Percentiles rank a stretch among this genome's conserved stretches.
Evolutionary conservation across 2,329 filamentous ascomycete genomes (phyloP).

Genomic region (Alternaria triticina): DNA sequence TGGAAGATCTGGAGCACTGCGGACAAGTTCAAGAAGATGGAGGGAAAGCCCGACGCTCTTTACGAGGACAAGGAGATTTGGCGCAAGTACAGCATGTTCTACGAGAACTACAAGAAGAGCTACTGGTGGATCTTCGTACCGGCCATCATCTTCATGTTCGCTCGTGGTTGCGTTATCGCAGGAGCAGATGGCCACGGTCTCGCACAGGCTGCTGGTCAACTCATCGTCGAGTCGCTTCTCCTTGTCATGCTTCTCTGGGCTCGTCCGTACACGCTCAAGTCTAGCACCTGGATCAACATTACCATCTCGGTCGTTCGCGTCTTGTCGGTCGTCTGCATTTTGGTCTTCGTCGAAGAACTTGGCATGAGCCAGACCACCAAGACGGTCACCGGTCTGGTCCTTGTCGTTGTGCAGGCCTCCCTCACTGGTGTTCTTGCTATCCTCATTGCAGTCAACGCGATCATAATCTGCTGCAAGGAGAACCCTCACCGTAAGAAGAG

Average conservation of each 20-base stretch:
- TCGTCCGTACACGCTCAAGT: slow-evolving; percentile 84
- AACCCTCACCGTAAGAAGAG: slow-evolving; percentile 89
- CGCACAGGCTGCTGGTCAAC: slow-evolving; percentile 77
- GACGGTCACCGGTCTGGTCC: slow-evolving; percentile 89
- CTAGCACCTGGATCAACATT: slow-evolving; percentile 92
- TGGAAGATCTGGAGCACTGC: slow-evolving; percentile 83
- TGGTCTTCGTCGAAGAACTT: slow-evolving; percentile 93
- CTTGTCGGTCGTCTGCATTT: slow-evolving; percentile 83
- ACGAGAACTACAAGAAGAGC: slow-evolving; percentile 90
- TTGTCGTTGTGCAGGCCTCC: slow-evolving; percentile 88
- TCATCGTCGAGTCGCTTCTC: slow-evolving; percentile 82
- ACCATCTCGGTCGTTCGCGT: slow-evolving; percentile 88
- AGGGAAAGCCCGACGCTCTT: slow-evolving; percentile 75
- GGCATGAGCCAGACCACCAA: slow-evolving; percentile 89
- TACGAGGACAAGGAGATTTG: slow-evolving; percentile 91
- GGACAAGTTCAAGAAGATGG: slow-evolving; percentile 71
- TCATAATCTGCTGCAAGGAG: slow-evolving; percentile 80
- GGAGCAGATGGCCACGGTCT: slow-evolving; percentile 85
- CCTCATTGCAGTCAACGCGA: slow-evolving; percentile 85
- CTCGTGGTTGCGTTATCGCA: slow-evolving; percentile 85
- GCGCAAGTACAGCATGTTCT: slow-evolving; percentile 97
- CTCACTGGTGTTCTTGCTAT: slow-evolving; percentile 84
- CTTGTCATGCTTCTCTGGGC: slow-evolving; percentile 81
- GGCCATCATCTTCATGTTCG: slow-evolving; percentile 86
- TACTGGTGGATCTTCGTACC: slow-evolving; percentile 99